phyloP scores from a whole-genome alignment of 257 asterid species.

The Nicotiana paniculata region DNA sequence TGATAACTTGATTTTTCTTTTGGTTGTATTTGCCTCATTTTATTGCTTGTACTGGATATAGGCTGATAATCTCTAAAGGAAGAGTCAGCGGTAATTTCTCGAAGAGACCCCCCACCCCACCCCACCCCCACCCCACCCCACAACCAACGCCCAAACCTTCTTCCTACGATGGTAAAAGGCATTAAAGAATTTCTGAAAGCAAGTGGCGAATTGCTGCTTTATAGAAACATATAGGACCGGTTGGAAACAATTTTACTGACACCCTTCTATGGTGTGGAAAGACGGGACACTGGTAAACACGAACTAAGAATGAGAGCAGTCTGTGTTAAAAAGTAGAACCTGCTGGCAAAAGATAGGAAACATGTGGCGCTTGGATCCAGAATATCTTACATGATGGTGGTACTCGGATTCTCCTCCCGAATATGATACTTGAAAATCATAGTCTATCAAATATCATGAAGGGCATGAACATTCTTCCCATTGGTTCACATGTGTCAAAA shows the following conservation, averaged over 20 bases:
- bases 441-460: neutral
- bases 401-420: neutral
- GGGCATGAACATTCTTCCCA: neutral
- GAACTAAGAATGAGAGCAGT: neutral
- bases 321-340: neutral
- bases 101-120: neutral
- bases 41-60: neutral
- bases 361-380: neutral
- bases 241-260: neutral
- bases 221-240: neutral
- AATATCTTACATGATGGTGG: neutral
- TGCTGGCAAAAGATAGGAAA: neutral
- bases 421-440: neutral
- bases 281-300: neutral
- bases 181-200: neutral
- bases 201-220: neutral
- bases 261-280: neutral
- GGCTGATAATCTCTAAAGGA: neutral
- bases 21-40: neutral
- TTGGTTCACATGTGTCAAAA: slow-evolving; percentile 4
- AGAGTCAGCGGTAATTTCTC: neutral
- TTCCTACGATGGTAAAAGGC: neutral
- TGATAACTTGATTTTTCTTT: neutral
- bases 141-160: neutral
- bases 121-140: too few species aligned